phyloP scores from a whole-genome alignment of 768 basidiomycete species.

The Auricularia sp. region DNA sequence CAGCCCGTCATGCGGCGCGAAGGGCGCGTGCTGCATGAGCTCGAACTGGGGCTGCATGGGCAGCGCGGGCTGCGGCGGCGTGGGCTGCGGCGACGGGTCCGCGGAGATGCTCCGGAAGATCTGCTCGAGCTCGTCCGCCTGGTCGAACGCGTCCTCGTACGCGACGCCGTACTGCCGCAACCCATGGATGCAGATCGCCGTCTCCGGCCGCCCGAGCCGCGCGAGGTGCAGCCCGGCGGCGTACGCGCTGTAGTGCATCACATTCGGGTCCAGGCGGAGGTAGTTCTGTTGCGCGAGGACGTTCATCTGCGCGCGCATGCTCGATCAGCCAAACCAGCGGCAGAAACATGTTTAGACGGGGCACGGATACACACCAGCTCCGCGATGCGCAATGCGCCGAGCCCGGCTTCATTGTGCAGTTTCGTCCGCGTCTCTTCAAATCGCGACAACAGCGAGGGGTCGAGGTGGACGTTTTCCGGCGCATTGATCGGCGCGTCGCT shows the following conservation, averaged over 20 bases:
- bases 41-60: not conserved
- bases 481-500: constrained; percentile 9
- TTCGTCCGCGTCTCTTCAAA: constrained; percentile 59
- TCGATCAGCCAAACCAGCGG: constrained; percentile 1
- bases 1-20: not conserved
- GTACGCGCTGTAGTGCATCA: constrained; percentile 80
- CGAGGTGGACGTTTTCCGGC: constrained; percentile 26
- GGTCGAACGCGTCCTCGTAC: constrained; percentile 77
- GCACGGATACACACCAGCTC: constrained; percentile 52
- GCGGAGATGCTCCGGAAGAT: constrained; percentile 22
- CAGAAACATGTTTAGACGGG: constrained; percentile 1
- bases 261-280: constrained; percentile 76
- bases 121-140: constrained; percentile 53
- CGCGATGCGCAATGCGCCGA: constrained; percentile 79
- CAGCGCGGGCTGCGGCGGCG: not conserved
- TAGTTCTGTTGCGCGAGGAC: constrained; percentile 85
- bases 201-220: constrained; percentile 73
- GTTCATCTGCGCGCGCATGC: constrained; percentile 40
- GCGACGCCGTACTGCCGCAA: constrained; percentile 82
- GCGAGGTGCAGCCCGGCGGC: constrained; percentile 78
- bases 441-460: constrained; percentile 32
- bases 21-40: not conserved
- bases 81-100: not conserved
- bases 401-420: constrained; percentile 71
- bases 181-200: constrained; percentile 71